phyloP scores from a whole-genome alignment of 257 asterid species.

The Penstemon davidsonii region DNA sequence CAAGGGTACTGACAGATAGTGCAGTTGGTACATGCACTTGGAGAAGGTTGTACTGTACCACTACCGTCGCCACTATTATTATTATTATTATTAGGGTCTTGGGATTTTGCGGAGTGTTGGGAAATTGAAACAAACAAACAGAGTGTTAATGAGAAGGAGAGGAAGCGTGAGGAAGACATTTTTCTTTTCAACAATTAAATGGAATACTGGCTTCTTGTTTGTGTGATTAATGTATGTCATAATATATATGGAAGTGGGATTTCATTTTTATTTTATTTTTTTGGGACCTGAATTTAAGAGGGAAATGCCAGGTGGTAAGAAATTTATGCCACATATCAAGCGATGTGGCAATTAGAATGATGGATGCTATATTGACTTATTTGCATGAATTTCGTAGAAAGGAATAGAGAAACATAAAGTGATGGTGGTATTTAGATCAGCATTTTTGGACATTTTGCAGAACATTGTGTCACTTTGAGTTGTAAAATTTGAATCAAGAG shows the following conservation, averaged over 20 bases:
- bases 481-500: constrained; percentile 3
- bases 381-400: constrained; percentile 16
- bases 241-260: background rate
- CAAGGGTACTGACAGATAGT: constrained; percentile 40
- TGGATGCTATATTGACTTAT: constrained; percentile 17
- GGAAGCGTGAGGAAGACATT: constrained; percentile 19
- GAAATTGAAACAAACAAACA: constrained; percentile 16
- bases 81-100: background rate
- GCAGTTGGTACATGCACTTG: constrained; percentile 37
- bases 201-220: background rate
- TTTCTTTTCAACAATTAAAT: background rate
- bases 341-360: constrained; percentile 31
- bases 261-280: background rate
- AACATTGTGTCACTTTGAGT: constrained; percentile 12
- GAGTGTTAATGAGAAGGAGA: constrained; percentile 17
- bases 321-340: constrained; percentile 2
- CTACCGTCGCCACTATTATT: constrained; percentile 29
- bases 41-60: constrained; percentile 14
- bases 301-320: constrained; percentile 34
- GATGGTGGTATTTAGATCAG: constrained; percentile 8
- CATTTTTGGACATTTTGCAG: constrained; percentile 26
- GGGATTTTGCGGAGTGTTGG: constrained; percentile 22
- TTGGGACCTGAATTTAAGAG: constrained; percentile 1
- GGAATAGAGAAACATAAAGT: background rate
- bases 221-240: background rate